phyloP scores from a whole-genome alignment of 2,329 filamentous ascomycete genomes.

The Colletotrichum paranaense region DNA sequence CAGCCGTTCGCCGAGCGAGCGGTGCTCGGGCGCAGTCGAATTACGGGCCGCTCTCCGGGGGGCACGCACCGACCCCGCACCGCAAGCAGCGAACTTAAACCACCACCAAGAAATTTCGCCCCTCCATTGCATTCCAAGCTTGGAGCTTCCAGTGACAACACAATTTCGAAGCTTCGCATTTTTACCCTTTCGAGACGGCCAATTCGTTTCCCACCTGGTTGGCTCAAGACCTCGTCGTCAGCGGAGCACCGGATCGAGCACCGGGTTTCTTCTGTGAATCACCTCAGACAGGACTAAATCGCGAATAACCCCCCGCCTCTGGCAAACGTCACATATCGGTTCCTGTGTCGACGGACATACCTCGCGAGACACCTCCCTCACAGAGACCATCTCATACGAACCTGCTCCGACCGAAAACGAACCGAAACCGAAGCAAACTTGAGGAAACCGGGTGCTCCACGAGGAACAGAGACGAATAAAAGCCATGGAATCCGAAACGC shows the following conservation, averaged over 20 bases:
- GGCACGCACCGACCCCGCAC: conserved; percentile 18
- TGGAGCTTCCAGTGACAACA: neutral
- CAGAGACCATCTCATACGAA: too few relatives aligned
- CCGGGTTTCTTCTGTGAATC: neutral
- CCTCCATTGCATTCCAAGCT: conserved; percentile 25
- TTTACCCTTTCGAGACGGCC: neutral
- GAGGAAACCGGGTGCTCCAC: too few relatives aligned
- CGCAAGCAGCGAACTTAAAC: neutral
- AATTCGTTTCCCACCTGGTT: neutral
- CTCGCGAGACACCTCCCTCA: neutral
- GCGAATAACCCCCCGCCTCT: too few relatives aligned
- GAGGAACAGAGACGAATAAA: too few relatives aligned
- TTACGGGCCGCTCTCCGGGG: conserved; percentile 2
- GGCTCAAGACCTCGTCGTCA: neutral
- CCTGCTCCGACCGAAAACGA: neutral
- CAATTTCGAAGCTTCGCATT: neutral
- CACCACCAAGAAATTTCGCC: conserved; percentile 35
- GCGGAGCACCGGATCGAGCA: neutral
- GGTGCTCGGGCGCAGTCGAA: neutral
- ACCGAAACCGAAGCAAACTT: too few relatives aligned
- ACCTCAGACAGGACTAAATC: neutral
- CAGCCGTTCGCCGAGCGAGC: neutral
- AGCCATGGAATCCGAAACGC: conserved; percentile 57
- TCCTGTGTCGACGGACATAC: neutral
- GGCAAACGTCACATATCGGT: neutral